Percentiles rank a stretch among this genome's conserved stretches.
phyloP scores from a whole-genome alignment of 257 asterid genomes.

The Przewalskia tangutica region DNA sequence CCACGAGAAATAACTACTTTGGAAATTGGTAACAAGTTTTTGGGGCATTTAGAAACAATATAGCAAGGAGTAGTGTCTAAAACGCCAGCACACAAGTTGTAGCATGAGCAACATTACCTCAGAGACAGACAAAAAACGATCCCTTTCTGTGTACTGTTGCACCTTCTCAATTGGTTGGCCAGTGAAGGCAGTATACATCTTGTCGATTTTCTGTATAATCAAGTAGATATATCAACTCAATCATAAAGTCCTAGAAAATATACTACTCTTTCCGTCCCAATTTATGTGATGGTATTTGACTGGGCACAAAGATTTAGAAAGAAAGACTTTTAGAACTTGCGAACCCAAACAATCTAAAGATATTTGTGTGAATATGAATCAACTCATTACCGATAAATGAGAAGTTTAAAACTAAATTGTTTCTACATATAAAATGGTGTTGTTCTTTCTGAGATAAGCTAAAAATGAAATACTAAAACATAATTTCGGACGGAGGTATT shows the following conservation, averaged over 20 bases:
- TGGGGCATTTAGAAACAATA: background rate
- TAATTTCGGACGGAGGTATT: background rate
- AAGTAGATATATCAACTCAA: background rate
- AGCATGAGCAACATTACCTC: conserved; percentile 49
- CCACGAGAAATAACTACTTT: background rate
- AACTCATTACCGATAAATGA: background rate
- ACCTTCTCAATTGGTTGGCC: conserved; percentile 82
- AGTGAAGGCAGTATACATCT: conserved; percentile 81
- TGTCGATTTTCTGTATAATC: conserved; percentile 70
- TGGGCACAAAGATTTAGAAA: background rate
- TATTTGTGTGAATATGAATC: background rate
- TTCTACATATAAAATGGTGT: no score
- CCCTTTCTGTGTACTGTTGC: conserved; percentile 80
- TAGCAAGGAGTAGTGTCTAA: background rate
- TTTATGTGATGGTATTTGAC: background rate
- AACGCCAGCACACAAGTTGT: background rate
- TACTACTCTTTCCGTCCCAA: background rate
- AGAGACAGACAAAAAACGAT: conserved; percentile 70
- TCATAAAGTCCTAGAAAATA: background rate
- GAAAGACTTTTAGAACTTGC: background rate
- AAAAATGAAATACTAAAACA: background rate
- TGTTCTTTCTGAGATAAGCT: no score
- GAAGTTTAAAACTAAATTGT: background rate
- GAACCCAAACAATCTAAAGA: background rate
- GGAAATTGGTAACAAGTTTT: background rate